These are phyloP conservation scores for Fusarium robinianum DNA, from an alignment of 2,329 filamentous ascomycete species.

Conservation along the genomic window DNA sequence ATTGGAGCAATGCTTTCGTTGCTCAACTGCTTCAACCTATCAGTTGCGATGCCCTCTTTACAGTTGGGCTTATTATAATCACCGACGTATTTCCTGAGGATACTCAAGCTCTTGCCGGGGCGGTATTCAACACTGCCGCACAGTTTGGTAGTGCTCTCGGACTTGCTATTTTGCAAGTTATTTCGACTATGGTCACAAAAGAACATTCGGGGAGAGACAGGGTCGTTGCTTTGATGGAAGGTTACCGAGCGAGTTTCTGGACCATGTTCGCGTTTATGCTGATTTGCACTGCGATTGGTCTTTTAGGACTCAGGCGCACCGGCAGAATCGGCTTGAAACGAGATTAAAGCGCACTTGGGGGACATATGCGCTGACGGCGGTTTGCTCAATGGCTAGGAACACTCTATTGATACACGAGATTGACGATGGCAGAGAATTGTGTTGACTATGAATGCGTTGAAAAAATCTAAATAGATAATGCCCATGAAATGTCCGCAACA, in stretches of 20 bases:
- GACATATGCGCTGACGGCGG: too few species aligned
- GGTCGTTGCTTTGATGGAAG: slow-evolving; percentile 46
- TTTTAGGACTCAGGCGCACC: slow-evolving; percentile 45
- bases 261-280: slow-evolving; percentile 51
- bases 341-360: too few species aligned
- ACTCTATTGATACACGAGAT: slow-evolving; percentile 17
- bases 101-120: slow-evolving; percentile 60
- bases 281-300: slow-evolving; percentile 42
- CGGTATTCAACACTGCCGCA: slow-evolving; percentile 60
- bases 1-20: slow-evolving; percentile 55
- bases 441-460: too few species aligned
- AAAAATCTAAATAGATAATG: too few species aligned
- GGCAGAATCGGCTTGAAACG: slow-evolving; percentile 52
- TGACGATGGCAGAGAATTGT: too few species aligned
- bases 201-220: slow-evolving; percentile 30
- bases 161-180: slow-evolving; percentile 52
- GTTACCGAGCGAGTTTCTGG: slow-evolving; percentile 55
- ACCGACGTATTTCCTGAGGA: slow-evolving; percentile 56
- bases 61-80: slow-evolving; percentile 57
- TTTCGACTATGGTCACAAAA: slow-evolving; percentile 45
- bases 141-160: slow-evolving; percentile 60
- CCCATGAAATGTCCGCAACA: too few species aligned
- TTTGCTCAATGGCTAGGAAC: neutral
- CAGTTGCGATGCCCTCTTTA: slow-evolving; percentile 51
- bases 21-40: slow-evolving; percentile 49